phyloP scores from a whole-genome alignment of 371 early-diverging fungal genomes.

The Astathelohania contejeani region DNA sequence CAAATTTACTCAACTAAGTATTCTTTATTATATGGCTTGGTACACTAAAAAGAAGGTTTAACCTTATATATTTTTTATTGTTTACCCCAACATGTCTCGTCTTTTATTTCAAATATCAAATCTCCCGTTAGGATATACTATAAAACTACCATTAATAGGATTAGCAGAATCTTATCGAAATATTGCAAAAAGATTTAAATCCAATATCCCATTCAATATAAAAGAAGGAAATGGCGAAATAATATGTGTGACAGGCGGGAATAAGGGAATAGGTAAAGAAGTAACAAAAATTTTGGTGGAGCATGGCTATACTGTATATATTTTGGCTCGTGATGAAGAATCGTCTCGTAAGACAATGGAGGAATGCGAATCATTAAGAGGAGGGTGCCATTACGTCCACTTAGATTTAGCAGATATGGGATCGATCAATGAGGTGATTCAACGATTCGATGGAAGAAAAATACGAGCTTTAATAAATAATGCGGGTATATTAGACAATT shows the following conservation, averaged over 20 bases:
- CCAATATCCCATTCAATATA: too few species aligned
- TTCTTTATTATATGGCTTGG: too few species aligned
- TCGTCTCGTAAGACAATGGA: background rate
- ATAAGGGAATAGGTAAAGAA: conserved; percentile 1
- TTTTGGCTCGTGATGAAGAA: background rate
- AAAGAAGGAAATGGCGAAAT: background rate
- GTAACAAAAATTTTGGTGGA: background rate
- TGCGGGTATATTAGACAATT: background rate
- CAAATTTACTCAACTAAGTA: too few species aligned
- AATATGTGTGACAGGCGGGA: background rate
- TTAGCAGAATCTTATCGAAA: too few species aligned
- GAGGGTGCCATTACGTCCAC: background rate
- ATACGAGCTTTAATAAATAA: background rate
- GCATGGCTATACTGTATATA: background rate
- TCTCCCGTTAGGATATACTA: too few species aligned
- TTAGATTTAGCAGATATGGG: background rate
- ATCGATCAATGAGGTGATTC: background rate
- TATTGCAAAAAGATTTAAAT: too few species aligned
- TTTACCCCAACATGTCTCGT: too few species aligned
- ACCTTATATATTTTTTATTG: too few species aligned
- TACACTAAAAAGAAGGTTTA: too few species aligned
- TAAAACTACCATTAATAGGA: too few species aligned
- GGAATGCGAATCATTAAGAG: background rate
- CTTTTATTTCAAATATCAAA: too few species aligned
- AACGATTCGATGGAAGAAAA: background rate